A percentile compares a stretch with the other conserved stretches of the same genome.
These are phyloP conservation scores for Triticum dicoccoides DNA, from an alignment of 176 grass and related monocot genomes.

Conservation along the genomic window DNA sequence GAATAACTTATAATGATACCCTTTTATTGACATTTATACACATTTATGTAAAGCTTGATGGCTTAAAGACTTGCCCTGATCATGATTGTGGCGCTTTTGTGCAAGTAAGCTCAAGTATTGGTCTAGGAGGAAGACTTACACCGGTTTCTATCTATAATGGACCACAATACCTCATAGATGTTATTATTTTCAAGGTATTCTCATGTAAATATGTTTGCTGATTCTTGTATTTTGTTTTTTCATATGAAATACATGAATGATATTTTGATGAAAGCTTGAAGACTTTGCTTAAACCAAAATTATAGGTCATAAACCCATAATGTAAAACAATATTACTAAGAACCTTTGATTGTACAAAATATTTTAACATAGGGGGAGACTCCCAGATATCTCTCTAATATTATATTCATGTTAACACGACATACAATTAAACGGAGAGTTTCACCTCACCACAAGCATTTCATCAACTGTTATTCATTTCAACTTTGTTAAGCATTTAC, in stretches of 20 bases:
- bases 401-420: neutral
- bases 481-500: neutral
- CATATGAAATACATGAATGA: neutral
- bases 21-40: neutral
- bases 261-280: neutral
- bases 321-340: neutral
- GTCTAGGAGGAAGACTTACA: neutral
- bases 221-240: neutral
- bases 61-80: neutral
- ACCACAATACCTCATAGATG: neutral
- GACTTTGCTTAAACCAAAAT: neutral
- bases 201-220: neutral
- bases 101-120: conserved; percentile 21
- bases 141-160: conserved; percentile 16
- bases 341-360: neutral
- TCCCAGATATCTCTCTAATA: neutral
- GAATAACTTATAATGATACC: neutral
- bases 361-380: neutral
- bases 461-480: neutral
- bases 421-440: neutral
- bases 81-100: conserved; percentile 23
- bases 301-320: neutral
- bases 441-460: neutral
- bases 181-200: conserved; percentile 26
- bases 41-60: neutral